Conservation (phyloP, 1,284 basidiomycete species). For the Schizophyllum commune region DNA sequence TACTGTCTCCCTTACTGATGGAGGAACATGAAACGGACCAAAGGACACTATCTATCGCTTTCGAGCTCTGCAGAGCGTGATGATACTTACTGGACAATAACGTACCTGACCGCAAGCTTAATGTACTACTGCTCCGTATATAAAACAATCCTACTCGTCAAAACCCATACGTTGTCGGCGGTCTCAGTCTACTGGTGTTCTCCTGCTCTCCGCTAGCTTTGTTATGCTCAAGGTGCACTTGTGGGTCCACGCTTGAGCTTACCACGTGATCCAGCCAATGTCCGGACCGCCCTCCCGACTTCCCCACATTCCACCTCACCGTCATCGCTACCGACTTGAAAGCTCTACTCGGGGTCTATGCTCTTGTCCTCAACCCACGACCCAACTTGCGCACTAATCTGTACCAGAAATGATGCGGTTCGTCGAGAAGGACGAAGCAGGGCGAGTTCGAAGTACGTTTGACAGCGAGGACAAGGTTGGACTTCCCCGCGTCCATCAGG, state of each 20-base stretch:
- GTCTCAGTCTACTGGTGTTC: too few species aligned
- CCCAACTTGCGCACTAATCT: too few species aligned
- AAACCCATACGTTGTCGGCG: too few species aligned
- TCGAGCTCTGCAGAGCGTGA: neutral
- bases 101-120: neutral
- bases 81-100: neutral
- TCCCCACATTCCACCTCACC: too few species aligned
- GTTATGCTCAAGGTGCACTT: too few species aligned
- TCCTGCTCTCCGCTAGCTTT: too few species aligned
- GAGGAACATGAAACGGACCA: neutral
- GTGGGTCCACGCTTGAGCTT: neutral
- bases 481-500: neutral
- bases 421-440: neutral
- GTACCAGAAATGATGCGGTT: neutral
- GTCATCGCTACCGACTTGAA: too few species aligned
- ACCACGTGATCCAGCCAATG: neutral
- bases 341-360: too few species aligned
- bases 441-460: neutral
- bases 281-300: too few species aligned
- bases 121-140: neutral
- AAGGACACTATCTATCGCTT: neutral
- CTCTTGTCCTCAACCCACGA: too few species aligned
- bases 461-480: neutral
- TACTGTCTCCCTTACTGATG: neutral
- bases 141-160: neutral